Evolutionary conservation across 148 eudicot species (phyloP), one percentile per base, ranked within the genome.

Genomic region (Tetragonia tetragonoides): DNA sequence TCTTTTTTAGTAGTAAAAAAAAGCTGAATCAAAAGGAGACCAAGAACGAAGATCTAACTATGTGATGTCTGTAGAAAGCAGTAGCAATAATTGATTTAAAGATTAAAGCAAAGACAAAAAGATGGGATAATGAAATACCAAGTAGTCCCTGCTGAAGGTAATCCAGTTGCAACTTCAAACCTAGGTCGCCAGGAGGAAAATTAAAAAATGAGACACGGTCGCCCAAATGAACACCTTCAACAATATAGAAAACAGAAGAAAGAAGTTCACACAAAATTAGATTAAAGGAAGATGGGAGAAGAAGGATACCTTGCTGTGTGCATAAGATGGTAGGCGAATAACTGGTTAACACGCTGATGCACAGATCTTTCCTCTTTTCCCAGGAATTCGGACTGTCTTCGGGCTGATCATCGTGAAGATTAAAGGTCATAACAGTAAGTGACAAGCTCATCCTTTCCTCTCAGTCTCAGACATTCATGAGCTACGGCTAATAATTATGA

Each of bases 341-440:
- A 79, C 97, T 95, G n/a, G 99, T 93, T 28, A 93, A 85, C 54
- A 95, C 94, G 63, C 94, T 91, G 34, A 91, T 79, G 82, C 99
- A 95, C 84, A 95, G 80, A 86, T 91, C 97, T 77, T 89, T 93
- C 88, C 99, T 88, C 80, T 87, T 91, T n/a, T 87, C 89, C 99
- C 99, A 95, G 73, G 97, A 93, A 81, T 91, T 88, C 18, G 91
- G 91, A 79, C 93, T 91, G 65, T 89, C 97, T 72, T 85, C 89
- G 60, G 86, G 77, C 79, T 95, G 92, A 83, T 91, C 99, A 73
- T 95, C 97, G 41, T 91, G 94, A 78, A 95, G 94, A 84, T 95
- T 95, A 68, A 95, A 91, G 75, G 93, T 91, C 97, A 95, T 88
- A 24, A 95, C 93, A 63, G 93, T 88, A 28, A 95, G 80, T 21